Conservation (phyloP, 306 rosid genomes). For the Cotoneaster glaucophyllus region DNA sequence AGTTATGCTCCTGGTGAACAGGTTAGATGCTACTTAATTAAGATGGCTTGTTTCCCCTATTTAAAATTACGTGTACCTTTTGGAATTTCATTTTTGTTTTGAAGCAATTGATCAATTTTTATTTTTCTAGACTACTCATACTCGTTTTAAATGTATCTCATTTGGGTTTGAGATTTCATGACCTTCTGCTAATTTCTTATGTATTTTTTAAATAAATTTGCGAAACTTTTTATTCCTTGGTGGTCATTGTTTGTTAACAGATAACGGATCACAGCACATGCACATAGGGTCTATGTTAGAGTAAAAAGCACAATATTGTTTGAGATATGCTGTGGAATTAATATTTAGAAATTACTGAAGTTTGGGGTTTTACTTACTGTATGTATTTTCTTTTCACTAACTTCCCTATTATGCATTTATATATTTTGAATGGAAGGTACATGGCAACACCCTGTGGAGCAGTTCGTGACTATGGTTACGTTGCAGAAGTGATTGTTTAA, state of each 20-base stretch:
- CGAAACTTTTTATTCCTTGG: not conserved
- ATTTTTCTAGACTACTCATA: not conserved
- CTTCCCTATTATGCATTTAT: not conserved
- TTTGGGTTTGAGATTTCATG: not conserved
- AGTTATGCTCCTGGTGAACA: conserved; percentile 66
- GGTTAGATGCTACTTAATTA: conserved; percentile 34
- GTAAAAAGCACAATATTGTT: not conserved
- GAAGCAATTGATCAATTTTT: not conserved
- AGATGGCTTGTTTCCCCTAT: not conserved
- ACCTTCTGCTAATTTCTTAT: not conserved
- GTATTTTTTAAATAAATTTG: not conserved
- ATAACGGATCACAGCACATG: not conserved
- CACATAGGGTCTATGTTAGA: not conserved
- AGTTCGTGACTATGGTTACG: not conserved
- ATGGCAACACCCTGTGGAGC: not conserved
- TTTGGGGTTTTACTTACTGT: not conserved
- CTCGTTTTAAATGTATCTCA: not conserved
- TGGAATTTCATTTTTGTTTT: not conserved
- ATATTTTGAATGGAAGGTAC: not conserved
- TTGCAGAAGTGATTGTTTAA: not conserved
- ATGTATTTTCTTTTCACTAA: no score
- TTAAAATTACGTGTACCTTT: not conserved
- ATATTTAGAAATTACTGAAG: not conserved
- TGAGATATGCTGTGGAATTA: not conserved
- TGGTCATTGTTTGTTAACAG: not conserved